phyloP scores from a whole-genome alignment of 495 filamentous ascomycete genomes.

The Talaromyces proteolyticus region DNA sequence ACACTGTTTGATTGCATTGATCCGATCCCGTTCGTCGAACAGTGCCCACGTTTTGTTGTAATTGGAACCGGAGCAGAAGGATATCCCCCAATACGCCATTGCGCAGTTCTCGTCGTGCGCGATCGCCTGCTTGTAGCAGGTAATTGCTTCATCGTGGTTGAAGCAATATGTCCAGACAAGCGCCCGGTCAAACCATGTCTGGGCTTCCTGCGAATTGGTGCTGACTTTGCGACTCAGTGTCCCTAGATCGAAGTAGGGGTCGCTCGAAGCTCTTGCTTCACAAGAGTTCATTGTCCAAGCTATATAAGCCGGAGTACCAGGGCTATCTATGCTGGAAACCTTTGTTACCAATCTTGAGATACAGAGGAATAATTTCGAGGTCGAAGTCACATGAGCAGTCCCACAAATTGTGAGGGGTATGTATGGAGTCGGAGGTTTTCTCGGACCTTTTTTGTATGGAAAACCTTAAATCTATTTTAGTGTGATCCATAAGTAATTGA shows the following conservation, averaged over 20 bases:
- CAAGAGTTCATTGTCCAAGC: not conserved
- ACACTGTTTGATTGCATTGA: slow-evolving; percentile 34
- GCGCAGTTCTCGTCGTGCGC: slow-evolving; percentile 45
- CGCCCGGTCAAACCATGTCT: slow-evolving; percentile 57
- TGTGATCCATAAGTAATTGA: too few relatives aligned
- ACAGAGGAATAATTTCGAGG: not conserved
- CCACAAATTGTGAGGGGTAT: not conserved
- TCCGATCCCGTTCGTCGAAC: slow-evolving; percentile 55
- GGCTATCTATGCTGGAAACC: not conserved
- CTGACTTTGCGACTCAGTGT: slow-evolving; percentile 39
- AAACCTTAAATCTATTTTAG: not conserved
- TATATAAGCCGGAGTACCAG: not conserved
- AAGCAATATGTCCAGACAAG: slow-evolving; percentile 61
- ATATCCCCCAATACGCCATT: slow-evolving; percentile 64
- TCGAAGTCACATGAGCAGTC: not conserved
- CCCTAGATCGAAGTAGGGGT: slow-evolving; percentile 54
- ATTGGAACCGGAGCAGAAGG: slow-evolving; percentile 59
- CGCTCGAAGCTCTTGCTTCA: slow-evolving; percentile 1
- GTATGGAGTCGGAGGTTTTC: not conserved
- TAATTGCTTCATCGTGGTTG: slow-evolving; percentile 56
- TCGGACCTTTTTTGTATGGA: not conserved
- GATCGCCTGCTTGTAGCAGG: slow-evolving; percentile 55
- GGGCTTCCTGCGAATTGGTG: slow-evolving; percentile 33
- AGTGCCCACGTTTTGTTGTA: slow-evolving; percentile 70
- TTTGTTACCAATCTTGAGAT: not conserved